These are phyloP conservation scores for Trametes hirsuta DNA, from an alignment of 1,284 basidiomycete genomes.

Conservation along the genomic window DNA sequence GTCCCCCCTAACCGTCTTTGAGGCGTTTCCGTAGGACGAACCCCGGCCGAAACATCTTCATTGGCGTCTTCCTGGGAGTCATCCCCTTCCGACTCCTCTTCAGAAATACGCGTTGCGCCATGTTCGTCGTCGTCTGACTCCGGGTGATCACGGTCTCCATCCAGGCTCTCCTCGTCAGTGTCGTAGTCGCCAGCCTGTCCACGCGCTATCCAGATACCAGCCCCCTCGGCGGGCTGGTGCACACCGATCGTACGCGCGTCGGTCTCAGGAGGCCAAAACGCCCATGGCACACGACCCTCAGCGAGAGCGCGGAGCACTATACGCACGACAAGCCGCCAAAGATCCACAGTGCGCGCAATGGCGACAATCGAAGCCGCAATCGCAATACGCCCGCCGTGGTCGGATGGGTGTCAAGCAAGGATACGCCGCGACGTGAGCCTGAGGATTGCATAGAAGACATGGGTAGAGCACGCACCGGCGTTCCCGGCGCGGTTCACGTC, in stretches of 20 bases:
- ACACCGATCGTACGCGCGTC: slow-evolving; percentile 33
- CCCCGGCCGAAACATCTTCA: not conserved
- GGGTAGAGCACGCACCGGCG: slow-evolving; percentile 60
- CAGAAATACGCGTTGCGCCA: slow-evolving; percentile 2
- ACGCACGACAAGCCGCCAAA: not conserved
- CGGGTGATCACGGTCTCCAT: slow-evolving; percentile 22
- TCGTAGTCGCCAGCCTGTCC: slow-evolving; percentile 36
- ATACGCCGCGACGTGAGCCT: not conserved
- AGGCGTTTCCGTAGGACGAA: not conserved
- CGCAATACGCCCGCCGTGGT: no score
- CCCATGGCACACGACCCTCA: slow-evolving; percentile 82
- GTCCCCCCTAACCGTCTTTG: not conserved
- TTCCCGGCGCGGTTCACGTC: slow-evolving; percentile 91
- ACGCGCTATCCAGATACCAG: slow-evolving; percentile 63
- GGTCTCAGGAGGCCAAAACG: slow-evolving; percentile 76
- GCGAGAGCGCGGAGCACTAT: slow-evolving; percentile 79
- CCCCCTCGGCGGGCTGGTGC: slow-evolving; percentile 29
- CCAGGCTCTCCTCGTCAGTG: slow-evolving; percentile 35
- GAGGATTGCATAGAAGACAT: not conserved
- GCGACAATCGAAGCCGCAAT: no score
- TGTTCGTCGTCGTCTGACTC: slow-evolving; percentile 15
- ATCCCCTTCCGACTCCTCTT: not conserved
- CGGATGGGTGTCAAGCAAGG: not conserved
- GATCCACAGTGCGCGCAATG: not conserved
- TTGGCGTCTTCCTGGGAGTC: not conserved